Base-by-base conservation (phyloP, 306 rosid genomes). In the Castanea crenata region DNA sequence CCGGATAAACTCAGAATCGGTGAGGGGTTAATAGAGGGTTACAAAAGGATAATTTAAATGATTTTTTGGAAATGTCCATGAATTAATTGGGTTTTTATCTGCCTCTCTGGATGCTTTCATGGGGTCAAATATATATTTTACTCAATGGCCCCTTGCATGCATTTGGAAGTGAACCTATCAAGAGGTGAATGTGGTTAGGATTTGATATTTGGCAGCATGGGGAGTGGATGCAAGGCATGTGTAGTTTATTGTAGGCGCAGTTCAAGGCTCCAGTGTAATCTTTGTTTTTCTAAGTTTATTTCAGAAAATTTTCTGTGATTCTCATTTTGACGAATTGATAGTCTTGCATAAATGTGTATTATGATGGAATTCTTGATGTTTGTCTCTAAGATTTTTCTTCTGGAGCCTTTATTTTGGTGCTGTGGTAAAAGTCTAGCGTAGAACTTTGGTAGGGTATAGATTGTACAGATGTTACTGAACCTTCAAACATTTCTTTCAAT, bases 1-100 rank as follows among this genome's bases (percentile, higher is more conserved):
- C 69, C 94, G 84, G 68, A 78, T 90, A 84, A 92, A 84, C 85
- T 92, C 98, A 15, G 98, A 92, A 80, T 89, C 96, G 52, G 97
- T 94, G 78, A 79, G 68, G 59, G 89, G 91, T 51, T 88, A 75
- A 59, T 27, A 7, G 62, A 55, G 44, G 58, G 9, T 57, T 49
- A 27, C 55, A 44, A 4, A 4, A 18, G 6, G 38, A 77, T 18
- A 46, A 10, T 59, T 35, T 32, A 31, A 41, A 34, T 58, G 73
- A 21, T 76, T 15, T 21, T 55, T 20, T 73, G 3, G 12, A 10
- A 10, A 23, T 4, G 14, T 49, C 41, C 34, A 23, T 20, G 55
- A 41, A 25, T 25, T 71, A 6, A 31, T 38, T 25, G 4, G 35
- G 64, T 10, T 10, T 31, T 56, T 73, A 14, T 56, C 76, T 27